Evolutionary conservation across 495 filamentous ascomycete genomes (phyloP), one percentile per base, ranked within the genome.

Genomic region (Bacidia gigantensis): DNA sequence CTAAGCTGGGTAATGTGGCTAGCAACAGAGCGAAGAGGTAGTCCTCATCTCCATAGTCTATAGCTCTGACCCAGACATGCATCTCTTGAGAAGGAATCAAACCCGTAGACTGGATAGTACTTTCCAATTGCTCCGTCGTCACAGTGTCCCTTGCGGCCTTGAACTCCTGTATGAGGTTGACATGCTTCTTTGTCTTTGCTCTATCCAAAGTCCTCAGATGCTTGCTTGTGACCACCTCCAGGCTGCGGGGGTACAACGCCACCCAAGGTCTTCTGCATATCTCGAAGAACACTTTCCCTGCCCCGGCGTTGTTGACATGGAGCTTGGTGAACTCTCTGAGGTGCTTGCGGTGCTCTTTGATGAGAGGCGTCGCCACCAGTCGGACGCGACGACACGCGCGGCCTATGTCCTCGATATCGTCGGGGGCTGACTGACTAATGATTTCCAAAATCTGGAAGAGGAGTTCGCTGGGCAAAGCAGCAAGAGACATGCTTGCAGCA

Each of bases 231-330:
- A 20, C 35, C 26, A 41, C 41, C 40, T 58, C 56, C n/a, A 58
- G 43, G 26, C 46, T 10, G 39, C 45, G 26, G 18, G 56, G 56
- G 32, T 58, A 58, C 2, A 55, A 49, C 11, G 52, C 52, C 41
- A 58, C 45, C 56, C 56, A 58, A 22, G 56, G 56, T 40, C 56
- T 51, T 12, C 41, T 39, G 49, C 46, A 50, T 17, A 58, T 58
- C 48, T 58, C 56, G 26, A 54, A 58, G 21, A 58, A 25, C 47
- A 58, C 39, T 1, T 54, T 42, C 9, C 52, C 56, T 26, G 56
- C 56, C 12, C n/a, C 47, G 38, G 53, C 42, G 26, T 58, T 53
- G 20, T 51, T 55, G 11, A 55, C 40, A 22, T 17, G 46, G 29
- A 55, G n/a, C 21, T 52, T 55, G 1, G 51, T 55, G 43, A 54